These are phyloP conservation scores for Thelephora aurantiotincta DNA, from an alignment of 768 basidiomycete genomes.

Conservation along the genomic window DNA sequence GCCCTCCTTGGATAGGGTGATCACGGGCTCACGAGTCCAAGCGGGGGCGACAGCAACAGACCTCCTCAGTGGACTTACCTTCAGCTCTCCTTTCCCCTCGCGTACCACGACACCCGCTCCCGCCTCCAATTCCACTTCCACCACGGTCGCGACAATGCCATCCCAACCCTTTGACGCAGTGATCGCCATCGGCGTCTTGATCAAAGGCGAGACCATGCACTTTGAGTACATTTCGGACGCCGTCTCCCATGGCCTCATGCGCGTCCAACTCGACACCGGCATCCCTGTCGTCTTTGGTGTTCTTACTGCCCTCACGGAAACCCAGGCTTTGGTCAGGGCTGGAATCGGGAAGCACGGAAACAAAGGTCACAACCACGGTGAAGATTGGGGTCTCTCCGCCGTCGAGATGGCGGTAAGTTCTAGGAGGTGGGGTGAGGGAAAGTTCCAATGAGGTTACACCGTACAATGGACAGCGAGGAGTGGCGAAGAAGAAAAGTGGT, in stretches of 20 bases:
- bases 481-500: too few relatives aligned
- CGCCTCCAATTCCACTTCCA: slow-evolving; percentile 7
- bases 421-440: slow-evolving; percentile 56
- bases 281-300: slow-evolving; percentile 96
- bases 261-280: slow-evolving; percentile 84
- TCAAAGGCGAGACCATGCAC: slow-evolving; percentile 98
- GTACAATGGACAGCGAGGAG: too few relatives aligned
- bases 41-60: slow-evolving; percentile 67
- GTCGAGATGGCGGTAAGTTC: slow-evolving; percentile 78
- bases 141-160: slow-evolving; percentile 22
- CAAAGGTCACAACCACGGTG: slow-evolving; percentile 93
- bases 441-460: slow-evolving; percentile 22
- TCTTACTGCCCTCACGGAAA: slow-evolving; percentile 81
- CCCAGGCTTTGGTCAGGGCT: slow-evolving; percentile 91
- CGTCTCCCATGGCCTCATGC: slow-evolving; percentile 90
- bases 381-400: slow-evolving; percentile 95
- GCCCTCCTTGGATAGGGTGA: slow-evolving; percentile 40
- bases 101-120: slow-evolving; percentile 36
- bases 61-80: slow-evolving; percentile 37
- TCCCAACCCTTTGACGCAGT: slow-evolving; percentile 79
- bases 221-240: slow-evolving; percentile 98
- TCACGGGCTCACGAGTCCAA: slow-evolving; percentile 77
- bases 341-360: slow-evolving; percentile 58
- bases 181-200: slow-evolving; percentile 94
- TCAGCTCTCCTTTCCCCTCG: slow-evolving; percentile 31